Evolutionary conservation across 1,284 basidiomycete species (phyloP).

Genomic region (Rhodotorula sp.): DNA sequence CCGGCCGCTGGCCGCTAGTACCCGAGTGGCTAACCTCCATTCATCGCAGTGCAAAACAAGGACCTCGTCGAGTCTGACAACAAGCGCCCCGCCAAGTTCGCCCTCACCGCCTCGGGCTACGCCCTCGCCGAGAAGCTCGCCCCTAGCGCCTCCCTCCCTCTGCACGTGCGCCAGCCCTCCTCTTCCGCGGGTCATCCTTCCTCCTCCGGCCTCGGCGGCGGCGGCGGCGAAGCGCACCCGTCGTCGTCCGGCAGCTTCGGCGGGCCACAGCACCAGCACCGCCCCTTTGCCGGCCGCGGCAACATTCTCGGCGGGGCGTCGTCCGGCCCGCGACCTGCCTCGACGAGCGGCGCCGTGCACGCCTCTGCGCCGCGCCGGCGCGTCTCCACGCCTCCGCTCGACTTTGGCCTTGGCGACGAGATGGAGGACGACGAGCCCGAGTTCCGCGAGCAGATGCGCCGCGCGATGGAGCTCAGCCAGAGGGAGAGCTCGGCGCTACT

Average conservation of each 20-base stretch:
- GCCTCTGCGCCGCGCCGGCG: not conserved
- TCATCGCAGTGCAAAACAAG: slow-evolving; percentile 17
- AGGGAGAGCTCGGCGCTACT: not conserved
- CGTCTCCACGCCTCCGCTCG: not conserved
- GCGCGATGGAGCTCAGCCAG: slow-evolving; percentile 1
- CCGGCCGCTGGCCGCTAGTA: not conserved
- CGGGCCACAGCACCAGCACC: not conserved
- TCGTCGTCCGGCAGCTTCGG: not conserved
- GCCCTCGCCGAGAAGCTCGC: slow-evolving; percentile 32
- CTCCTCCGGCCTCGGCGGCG: slow-evolving; percentile 7
- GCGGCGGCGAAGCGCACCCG: not conserved
- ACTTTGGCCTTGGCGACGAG: not conserved
- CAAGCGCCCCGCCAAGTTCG: slow-evolving; percentile 18
- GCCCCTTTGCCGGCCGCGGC: not conserved
- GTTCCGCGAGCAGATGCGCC: slow-evolving; percentile 14
- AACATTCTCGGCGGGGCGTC: not conserved
- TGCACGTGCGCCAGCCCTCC: slow-evolving; percentile 9
- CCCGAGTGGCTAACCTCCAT: not conserved
- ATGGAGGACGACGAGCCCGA: slow-evolving; percentile 7
- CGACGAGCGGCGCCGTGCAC: not conserved
- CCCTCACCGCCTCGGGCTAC: slow-evolving; percentile 31
- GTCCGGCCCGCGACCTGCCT: not conserved
- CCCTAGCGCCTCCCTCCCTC: slow-evolving; percentile 5
- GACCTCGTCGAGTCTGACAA: slow-evolving; percentile 20
- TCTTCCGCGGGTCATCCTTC: slow-evolving; percentile 8